A percentile compares a stretch with the other conserved stretches of the same genome.
Conservation (phyloP, 192 early-diverging fungal genomes). For the Neocallimastix lanati region DNA sequence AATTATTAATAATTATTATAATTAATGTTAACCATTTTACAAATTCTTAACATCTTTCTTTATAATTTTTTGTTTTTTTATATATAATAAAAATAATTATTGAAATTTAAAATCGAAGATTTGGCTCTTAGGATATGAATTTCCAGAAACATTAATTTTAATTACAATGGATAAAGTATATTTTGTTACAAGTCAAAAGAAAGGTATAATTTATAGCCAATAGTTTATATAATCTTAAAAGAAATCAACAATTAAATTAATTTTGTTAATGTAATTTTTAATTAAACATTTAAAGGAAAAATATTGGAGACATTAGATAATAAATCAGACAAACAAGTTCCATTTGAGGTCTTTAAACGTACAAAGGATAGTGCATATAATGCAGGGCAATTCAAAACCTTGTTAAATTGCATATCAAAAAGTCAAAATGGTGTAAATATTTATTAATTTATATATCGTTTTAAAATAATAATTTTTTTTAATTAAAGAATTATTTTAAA, state of each 20-base stretch:
- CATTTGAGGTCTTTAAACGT: constrained; percentile 55
- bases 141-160: constrained; percentile 69
- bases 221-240: neutral
- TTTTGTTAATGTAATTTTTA: neutral
- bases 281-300: constrained; percentile 29
- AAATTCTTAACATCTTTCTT: too few relatives aligned
- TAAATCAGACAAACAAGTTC: constrained; percentile 20
- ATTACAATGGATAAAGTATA: constrained; percentile 55
- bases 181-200: constrained; percentile 62
- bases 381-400: constrained; percentile 31
- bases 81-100: too few relatives aligned
- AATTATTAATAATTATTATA: too few relatives aligned
- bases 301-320: constrained; percentile 34
- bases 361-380: constrained; percentile 62
- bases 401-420: constrained; percentile 12
- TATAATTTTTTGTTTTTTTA: too few relatives aligned
- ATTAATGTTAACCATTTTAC: too few relatives aligned
- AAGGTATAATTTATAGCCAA: constrained; percentile 28
- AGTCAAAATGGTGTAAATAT: constrained; percentile 1
- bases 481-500: too few relatives aligned
- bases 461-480: too few relatives aligned
- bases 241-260: neutral
- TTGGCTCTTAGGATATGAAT: constrained; percentile 87
- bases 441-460: too few relatives aligned
- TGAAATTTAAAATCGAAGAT: too few relatives aligned